Conservation (phyloP, 805 yeast genomes). For the Kuraishia hungarica region DNA sequence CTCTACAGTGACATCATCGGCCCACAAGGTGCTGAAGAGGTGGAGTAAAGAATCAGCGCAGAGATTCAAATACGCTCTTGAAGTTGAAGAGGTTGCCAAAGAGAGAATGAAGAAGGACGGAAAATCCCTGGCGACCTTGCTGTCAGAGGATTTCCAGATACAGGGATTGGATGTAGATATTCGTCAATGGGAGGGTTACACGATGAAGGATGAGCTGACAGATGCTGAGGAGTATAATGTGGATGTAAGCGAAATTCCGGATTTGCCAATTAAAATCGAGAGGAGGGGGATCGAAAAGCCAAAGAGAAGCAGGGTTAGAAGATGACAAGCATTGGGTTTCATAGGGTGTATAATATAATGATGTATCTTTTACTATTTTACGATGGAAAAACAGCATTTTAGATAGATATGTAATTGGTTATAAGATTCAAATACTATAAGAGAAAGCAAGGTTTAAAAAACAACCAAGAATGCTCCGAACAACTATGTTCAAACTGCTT, state of each 20-base stretch:
- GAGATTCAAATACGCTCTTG: conserved; percentile 1
- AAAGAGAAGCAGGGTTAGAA: neutral
- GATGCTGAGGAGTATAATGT: conserved; percentile 6
- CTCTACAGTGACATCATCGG: neutral
- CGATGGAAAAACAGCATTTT: neutral
- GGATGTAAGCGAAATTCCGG: neutral
- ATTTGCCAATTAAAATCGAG: neutral
- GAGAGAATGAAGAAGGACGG: neutral
- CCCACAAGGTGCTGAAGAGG: conserved; percentile 1
- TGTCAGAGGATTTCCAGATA: conserved; percentile 4
- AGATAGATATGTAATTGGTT: neutral
- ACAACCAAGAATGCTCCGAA: neutral
- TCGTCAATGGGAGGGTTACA: conserved; percentile 5
- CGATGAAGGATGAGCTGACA: conserved; percentile 4
- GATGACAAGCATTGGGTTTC: no score
- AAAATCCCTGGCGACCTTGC: neutral
- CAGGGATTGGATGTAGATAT: conserved; percentile 4
- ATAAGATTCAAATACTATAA: neutral
- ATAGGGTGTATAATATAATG: neutral
- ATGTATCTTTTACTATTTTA: neutral
- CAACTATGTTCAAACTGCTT: conserved; percentile 18
- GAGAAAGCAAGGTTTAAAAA: neutral
- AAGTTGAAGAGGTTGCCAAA: conserved; percentile 1
- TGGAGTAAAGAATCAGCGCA: conserved; percentile 1
- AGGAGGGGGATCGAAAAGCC: neutral